Conservation (phyloP, 2,329 filamentous ascomycete genomes). For the Tricladium varicosporioides region DNA sequence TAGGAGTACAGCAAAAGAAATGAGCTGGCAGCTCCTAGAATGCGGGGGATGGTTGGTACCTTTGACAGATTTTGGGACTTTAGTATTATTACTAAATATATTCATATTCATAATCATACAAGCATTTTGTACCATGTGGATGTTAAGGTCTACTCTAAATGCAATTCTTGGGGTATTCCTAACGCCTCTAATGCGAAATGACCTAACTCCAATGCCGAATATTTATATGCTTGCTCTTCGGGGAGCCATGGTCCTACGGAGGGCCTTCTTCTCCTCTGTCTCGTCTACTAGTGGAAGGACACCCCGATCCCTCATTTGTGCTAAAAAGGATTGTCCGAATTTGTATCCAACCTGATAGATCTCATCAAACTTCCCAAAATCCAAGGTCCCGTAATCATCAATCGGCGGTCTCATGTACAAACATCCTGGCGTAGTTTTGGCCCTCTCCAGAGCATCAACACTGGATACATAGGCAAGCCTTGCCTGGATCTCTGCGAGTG, state of each 20-base stretch:
- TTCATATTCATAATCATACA: no score
- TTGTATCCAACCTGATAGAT: conserved; percentile 87
- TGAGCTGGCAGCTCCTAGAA: no score
- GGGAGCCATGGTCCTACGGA: conserved; percentile 77
- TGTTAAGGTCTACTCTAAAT: not conserved
- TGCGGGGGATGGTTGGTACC: no score
- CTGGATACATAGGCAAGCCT: conserved; percentile 92
- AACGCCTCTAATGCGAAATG: conserved; percentile 1
- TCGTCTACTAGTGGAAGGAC: conserved; percentile 68
- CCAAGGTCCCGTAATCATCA: conserved; percentile 87
- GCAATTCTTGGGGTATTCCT: conserved; percentile 8
- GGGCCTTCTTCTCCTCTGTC: conserved; percentile 72
- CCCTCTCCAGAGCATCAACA: conserved; percentile 89
- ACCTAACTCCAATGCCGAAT: not conserved
- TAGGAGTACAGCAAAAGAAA: no score
- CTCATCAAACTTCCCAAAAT: conserved; percentile 97
- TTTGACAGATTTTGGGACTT: no score
- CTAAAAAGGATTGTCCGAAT: conserved; percentile 79
- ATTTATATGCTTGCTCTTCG: conserved; percentile 70
- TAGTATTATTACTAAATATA: no score
- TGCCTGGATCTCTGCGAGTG: conserved; percentile 92
- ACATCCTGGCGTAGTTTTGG: conserved; percentile 87
- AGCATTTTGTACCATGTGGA: no score
- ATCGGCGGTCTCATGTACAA: conserved; percentile 96
- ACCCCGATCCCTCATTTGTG: conserved; percentile 74